These are phyloP conservation scores for Madurella fahalii DNA, from an alignment of 2,329 filamentous ascomycete species.

Conservation along the genomic window DNA sequence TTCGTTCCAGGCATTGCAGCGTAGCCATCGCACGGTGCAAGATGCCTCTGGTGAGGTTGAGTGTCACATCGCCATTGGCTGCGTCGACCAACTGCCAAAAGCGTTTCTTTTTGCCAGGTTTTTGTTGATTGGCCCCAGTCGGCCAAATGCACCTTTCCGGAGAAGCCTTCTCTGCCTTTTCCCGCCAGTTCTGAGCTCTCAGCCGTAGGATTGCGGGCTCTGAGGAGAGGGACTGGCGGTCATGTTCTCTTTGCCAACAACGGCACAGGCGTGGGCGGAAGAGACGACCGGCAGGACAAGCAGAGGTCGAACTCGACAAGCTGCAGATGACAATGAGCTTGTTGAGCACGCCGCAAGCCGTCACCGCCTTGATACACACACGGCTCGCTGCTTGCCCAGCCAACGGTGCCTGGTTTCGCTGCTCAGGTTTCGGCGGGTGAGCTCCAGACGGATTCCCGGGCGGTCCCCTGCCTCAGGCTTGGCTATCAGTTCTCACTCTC, in stretches of 20 bases:
- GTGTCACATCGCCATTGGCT: conserved; percentile 16
- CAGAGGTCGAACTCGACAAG: conserved; percentile 15
- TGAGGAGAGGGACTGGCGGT: conserved; percentile 1
- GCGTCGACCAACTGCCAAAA: conserved; percentile 11
- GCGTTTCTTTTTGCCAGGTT: conserved; percentile 5
- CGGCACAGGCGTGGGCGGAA: conserved; percentile 2
- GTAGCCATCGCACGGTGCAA: conserved; percentile 18
- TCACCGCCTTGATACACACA: conserved; percentile 12
- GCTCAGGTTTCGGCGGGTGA: not conserved
- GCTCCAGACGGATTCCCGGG: too few relatives aligned
- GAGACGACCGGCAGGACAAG: conserved; percentile 3
- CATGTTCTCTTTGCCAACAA: conserved; percentile 3
- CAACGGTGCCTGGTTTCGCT: not conserved
- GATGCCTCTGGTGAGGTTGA: conserved; percentile 10
- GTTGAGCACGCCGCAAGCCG: conserved; percentile 8
- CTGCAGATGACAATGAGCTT: conserved; percentile 21
- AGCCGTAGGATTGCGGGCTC: not conserved
- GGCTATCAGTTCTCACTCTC: conserved; percentile 7
- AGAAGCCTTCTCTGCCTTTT: not conserved
- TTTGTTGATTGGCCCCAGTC: conserved; percentile 20
- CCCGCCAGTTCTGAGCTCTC: conserved; percentile 15
- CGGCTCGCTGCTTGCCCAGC: conserved; percentile 13
- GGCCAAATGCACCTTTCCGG: conserved; percentile 23
- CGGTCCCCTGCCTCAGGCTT: not conserved
- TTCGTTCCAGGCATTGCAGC: conserved; percentile 10